Base-by-base conservation (phyloP, 192 early-diverging fungal species). In the Spizellomyces punctatus region DNA sequence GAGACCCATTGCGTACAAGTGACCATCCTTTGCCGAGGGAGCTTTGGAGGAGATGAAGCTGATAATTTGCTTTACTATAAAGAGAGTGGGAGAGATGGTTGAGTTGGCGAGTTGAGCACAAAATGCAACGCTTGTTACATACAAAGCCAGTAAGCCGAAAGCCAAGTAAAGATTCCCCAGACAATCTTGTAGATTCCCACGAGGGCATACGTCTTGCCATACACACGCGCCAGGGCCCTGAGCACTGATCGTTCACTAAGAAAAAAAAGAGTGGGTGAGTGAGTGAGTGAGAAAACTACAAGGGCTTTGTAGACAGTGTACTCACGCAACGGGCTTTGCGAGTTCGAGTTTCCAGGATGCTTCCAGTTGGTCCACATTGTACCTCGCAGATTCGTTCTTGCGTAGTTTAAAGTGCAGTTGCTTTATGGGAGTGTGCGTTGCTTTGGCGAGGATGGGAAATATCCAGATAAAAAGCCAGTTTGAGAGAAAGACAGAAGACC, bases 401-500 rank as follows among this genome's bases (percentile, higher is more conserved):
- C 87, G 77, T 45, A 89, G 79, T 45, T 73, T 59, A 62, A 89
- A 81, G 55, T 79, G 69, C 7, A 85, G 80, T n/a, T 80, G 60
- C 68, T 73, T 70, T 16, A 85, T 76, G 17, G 75, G 73, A 54
- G 68, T 67, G 10, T 59, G 59, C 56, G 66, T 57, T 16, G 76
- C 75, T 41, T 67, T 60, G 27, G 50, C n/a, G 22, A 88, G 64
- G 36, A 89, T 74, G 6, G 83, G 86, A n/a, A 84, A 71, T 42
- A 88, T 75, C 88, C 88, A 89, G 22, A 82, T 47, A 66, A 88
- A 89, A 56, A 89, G 79, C 88, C 88, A 89, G 74, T 83, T 81
- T 0, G 87, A 85, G 47, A 85, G 58, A 50, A 87, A 79, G 69
- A 84, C 82, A 61, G 55, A 44, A 47, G 71, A 74, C 76, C 76